Conservation (phyloP, 148 eudicot species). For the Euryodendron excelsum region DNA sequence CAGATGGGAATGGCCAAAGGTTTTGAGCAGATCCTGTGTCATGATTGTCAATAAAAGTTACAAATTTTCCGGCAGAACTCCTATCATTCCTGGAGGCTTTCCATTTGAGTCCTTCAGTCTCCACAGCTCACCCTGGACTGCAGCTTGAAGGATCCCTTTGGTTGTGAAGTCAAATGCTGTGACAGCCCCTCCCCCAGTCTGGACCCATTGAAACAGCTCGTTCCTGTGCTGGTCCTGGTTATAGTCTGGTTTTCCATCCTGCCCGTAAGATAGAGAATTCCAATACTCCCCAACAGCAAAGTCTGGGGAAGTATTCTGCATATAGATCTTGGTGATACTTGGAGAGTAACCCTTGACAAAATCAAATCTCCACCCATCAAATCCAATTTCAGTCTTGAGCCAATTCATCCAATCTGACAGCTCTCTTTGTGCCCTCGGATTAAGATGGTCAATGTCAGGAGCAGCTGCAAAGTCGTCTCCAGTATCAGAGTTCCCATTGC, state of each 20-base stretch:
- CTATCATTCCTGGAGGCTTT: constrained; percentile 66
- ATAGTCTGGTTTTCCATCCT: constrained; percentile 38
- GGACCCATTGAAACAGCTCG: constrained; percentile 49
- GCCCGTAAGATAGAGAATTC: constrained; percentile 35
- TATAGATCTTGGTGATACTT: constrained; percentile 47
- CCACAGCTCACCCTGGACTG: constrained; percentile 63
- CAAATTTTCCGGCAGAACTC: constrained; percentile 49
- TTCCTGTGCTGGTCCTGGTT: constrained; percentile 55
- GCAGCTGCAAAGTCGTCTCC: constrained; percentile 43
- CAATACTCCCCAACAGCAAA: constrained; percentile 71
- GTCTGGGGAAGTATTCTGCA: constrained; percentile 48
- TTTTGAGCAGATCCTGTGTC: constrained; percentile 63
- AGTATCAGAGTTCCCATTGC: constrained; percentile 58
- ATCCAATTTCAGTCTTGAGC: constrained; percentile 58
- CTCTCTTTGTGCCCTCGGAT: constrained; percentile 54
- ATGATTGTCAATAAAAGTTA: constrained; percentile 66
- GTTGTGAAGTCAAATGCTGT: constrained; percentile 71
- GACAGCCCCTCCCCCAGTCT: constrained; percentile 42
- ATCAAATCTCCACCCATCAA: constrained; percentile 67
- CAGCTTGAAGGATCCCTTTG: constrained; percentile 65
- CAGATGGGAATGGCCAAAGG: constrained; percentile 56
- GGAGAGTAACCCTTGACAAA: constrained; percentile 61
- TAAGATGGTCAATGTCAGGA: constrained; percentile 76
- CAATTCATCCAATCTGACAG: constrained; percentile 80
- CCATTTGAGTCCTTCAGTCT: constrained; percentile 61